Evolutionary conservation across 163 green algal genomes (phyloP).

Genomic region (Chlorella variabilis): DNA sequence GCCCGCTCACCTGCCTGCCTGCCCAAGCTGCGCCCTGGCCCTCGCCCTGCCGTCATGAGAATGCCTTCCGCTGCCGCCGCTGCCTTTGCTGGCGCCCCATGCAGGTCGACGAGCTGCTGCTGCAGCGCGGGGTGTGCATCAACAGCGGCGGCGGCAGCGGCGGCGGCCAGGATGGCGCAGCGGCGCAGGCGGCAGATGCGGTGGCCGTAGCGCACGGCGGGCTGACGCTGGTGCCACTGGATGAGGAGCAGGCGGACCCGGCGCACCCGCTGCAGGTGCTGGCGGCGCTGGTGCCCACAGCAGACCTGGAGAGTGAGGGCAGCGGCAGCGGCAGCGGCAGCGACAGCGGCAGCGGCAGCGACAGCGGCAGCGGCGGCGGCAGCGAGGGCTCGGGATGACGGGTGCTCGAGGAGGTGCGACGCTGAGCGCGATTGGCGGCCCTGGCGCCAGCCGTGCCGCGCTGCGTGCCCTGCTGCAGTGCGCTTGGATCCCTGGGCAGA

Average conservation of each 20-base stretch:
- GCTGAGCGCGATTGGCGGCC: too few species aligned
- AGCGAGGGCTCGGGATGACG: too few species aligned
- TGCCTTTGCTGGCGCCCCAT: background rate
- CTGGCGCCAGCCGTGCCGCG: too few species aligned
- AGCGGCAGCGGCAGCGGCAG: background rate
- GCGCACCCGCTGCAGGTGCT: background rate
- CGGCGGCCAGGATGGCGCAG: too few species aligned
- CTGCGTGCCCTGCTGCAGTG: too few species aligned
- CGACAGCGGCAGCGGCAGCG: background rate
- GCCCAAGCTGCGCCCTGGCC: background rate
- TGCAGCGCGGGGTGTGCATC: background rate
- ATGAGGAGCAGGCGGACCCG: constrained; percentile 2
- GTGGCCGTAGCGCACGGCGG: background rate
- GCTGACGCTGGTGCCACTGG: constrained; percentile 20
- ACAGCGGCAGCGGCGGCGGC: background rate
- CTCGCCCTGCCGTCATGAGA: too few species aligned
- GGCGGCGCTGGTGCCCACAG: constrained; percentile 17
- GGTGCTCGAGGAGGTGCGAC: too few species aligned
- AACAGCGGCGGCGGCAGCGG: background rate
- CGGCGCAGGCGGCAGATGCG: background rate
- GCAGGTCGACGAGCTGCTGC: constrained; percentile 21
- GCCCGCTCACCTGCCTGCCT: too few species aligned
- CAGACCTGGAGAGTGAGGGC: background rate
- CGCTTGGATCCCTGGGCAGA: too few species aligned
- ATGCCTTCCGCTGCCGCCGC: too few species aligned